Conservation (phyloP, 2,329 filamentous ascomycete genomes). For the Endothia cerciana region DNA sequence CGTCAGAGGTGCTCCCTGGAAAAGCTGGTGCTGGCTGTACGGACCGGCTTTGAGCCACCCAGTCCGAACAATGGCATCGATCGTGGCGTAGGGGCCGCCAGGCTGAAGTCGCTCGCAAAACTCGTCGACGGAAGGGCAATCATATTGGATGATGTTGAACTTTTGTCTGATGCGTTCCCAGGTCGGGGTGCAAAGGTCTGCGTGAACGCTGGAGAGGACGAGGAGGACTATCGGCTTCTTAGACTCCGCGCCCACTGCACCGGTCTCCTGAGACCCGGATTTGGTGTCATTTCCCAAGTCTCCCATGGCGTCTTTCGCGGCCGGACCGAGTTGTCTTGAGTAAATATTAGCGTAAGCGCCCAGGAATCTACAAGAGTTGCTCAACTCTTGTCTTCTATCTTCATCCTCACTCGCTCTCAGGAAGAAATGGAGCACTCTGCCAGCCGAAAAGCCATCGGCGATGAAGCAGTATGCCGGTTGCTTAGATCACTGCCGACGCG, state of each 20-base stretch:
- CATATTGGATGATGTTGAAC: conserved; percentile 34
- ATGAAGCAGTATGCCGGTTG: neutral
- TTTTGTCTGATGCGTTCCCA: conserved; percentile 24
- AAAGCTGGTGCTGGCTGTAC: conserved; percentile 36
- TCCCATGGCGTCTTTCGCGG: neutral
- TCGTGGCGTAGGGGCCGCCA: conserved; percentile 35
- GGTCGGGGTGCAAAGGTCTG: conserved; percentile 20
- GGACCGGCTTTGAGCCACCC: conserved; percentile 40
- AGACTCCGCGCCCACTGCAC: neutral
- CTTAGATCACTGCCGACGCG: neutral
- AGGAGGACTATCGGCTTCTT: conserved; percentile 27
- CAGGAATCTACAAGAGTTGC: neutral
- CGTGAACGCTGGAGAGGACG: conserved; percentile 25
- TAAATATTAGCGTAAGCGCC: neutral
- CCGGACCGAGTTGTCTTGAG: neutral
- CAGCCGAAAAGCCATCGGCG: neutral
- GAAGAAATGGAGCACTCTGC: neutral
- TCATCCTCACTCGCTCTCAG: neutral
- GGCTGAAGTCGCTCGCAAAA: conserved; percentile 35
- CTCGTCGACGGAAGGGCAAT: conserved; percentile 32
- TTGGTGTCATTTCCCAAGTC: neutral
- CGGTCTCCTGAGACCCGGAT: neutral
- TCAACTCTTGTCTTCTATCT: neutral
- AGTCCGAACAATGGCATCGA: conserved; percentile 38
- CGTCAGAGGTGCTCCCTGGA: conserved; percentile 32